These are phyloP conservation scores for Diaporthe sp. DNA, from an alignment of 2,329 filamentous ascomycete genomes.

Conservation along the genomic window DNA sequence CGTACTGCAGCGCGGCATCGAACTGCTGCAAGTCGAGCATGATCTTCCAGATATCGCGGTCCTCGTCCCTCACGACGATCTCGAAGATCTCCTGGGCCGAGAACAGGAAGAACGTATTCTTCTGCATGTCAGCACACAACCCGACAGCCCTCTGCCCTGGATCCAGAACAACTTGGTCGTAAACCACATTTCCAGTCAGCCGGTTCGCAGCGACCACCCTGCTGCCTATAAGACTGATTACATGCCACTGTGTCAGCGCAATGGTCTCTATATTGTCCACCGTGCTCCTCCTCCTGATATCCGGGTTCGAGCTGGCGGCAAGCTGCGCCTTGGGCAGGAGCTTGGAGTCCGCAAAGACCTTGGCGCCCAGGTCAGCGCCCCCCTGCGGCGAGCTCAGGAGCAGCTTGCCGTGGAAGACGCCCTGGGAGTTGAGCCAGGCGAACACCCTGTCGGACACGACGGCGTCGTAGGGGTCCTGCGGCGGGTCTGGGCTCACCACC, in stretches of 20 bases:
- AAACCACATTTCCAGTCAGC: constrained; percentile 86
- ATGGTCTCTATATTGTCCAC: constrained; percentile 84
- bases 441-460: constrained; percentile 78
- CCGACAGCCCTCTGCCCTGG: constrained; percentile 84
- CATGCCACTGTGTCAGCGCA: constrained; percentile 93
- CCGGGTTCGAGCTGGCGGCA: constrained; percentile 71
- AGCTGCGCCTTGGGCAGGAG: constrained; percentile 82
- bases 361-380: constrained; percentile 74
- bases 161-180: constrained; percentile 88
- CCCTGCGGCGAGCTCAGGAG: constrained; percentile 68
- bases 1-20: constrained; percentile 88
- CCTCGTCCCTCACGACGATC: constrained; percentile 90
- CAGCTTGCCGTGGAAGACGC: constrained; percentile 89
- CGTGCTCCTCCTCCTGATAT: constrained; percentile 73
- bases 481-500: constrained; percentile 79
- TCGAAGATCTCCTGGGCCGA: constrained; percentile 93
- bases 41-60: constrained; percentile 94
- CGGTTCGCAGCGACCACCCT: constrained; percentile 88
- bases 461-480: constrained; percentile 70
- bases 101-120: constrained; percentile 98
- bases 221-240: constrained; percentile 85
- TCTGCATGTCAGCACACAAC: constrained; percentile 89
- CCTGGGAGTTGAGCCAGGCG: constrained; percentile 91
- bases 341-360: constrained; percentile 84
- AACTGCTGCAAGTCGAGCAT: constrained; percentile 91